Evolutionary conservation across 495 filamentous ascomycete genomes (phyloP), one percentile per base, ranked within the genome.

Genomic region (Ramalina intermedia): DNA sequence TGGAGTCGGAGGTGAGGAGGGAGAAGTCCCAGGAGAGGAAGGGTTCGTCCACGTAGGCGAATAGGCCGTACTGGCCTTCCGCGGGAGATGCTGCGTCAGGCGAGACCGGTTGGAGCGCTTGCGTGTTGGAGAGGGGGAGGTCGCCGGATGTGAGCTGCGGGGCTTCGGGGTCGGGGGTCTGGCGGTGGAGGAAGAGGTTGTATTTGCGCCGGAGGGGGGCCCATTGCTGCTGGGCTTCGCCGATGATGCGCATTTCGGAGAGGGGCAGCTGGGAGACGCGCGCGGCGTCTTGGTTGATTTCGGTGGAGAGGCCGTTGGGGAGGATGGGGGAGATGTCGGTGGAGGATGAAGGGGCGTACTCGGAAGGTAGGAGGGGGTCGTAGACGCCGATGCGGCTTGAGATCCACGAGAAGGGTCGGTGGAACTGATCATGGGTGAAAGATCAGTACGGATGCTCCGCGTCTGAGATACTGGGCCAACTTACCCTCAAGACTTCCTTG

Each of bases 221-320:
- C 81, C 81, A 85, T 58, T 81, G 69, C 57, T 80, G 76, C 48
- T 82, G 80, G 18, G 76, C 74, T 64, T 82, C 78, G 46, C 80
- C 80, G 46, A 84, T 76, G 23, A 82, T 68, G 17, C 74, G 71
- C 79, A 82, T 82, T 6, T 78, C 65, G 14, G 64, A 65, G 14
- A 80, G 52, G 12, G 63, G 59, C 1, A 81, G 63, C 4, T 66
- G 67, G 5, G 75, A 79, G 35, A 80, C 57, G 9, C 69, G 68
- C 8, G 72, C 61, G 41, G 69, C 67, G 2, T 70, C 66, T 20
- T 60, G 60, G 24, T 61, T 61, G 12, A 61, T 51, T 14, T 66
- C 58, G 21, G 62, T 60, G 11, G 59, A 57, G 4, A 74, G 63
- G 8, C 73, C 68, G 9, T 60, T 63, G 0, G 72, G 53, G 14